Conservation (phyloP, 2,329 filamentous ascomycete genomes). For the Epichloe sp. region DNA sequence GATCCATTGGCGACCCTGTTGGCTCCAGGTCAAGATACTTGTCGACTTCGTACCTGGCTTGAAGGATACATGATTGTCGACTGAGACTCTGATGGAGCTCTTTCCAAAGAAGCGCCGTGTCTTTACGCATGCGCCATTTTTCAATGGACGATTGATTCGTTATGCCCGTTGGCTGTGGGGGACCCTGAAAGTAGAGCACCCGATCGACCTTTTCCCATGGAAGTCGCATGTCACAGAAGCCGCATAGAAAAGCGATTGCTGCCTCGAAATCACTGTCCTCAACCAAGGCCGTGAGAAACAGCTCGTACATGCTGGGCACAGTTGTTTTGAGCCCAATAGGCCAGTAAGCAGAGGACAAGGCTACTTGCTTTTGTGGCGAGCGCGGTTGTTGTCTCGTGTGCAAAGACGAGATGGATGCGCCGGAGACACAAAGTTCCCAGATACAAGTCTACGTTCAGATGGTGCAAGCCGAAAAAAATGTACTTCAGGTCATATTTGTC, state of each 20-base stretch:
- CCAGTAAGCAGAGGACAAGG: neutral
- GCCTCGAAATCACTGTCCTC: slow-evolving; percentile 34
- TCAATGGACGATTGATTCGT: slow-evolving; percentile 26
- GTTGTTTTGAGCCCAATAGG: neutral
- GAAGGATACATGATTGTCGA: slow-evolving; percentile 44
- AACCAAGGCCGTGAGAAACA: slow-evolving; percentile 44
- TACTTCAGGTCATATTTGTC: neutral
- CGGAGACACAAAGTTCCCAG: neutral
- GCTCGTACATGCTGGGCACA: slow-evolving; percentile 36
- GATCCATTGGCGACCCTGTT: slow-evolving; percentile 19
- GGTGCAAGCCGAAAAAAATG: neutral
- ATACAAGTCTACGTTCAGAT: neutral
- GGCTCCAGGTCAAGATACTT: slow-evolving; percentile 34
- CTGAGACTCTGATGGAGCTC: slow-evolving; percentile 40
- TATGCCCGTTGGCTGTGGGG: slow-evolving; percentile 31
- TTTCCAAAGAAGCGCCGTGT: slow-evolving; percentile 31
- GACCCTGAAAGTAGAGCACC: slow-evolving; percentile 41
- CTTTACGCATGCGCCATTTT: slow-evolving; percentile 25
- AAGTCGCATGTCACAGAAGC: slow-evolving; percentile 39
- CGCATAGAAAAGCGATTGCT: slow-evolving; percentile 40
- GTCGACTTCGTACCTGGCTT: slow-evolving; percentile 40
- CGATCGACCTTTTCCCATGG: slow-evolving; percentile 36
- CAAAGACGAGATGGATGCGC: neutral
- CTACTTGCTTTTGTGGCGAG: neutral
- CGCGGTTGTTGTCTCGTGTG: neutral